Evolutionary conservation across 2,329 filamentous ascomycete genomes (phyloP), one percentile per base, ranked within the genome.

Genomic region (Microdochium trichocladiopsis): DNA sequence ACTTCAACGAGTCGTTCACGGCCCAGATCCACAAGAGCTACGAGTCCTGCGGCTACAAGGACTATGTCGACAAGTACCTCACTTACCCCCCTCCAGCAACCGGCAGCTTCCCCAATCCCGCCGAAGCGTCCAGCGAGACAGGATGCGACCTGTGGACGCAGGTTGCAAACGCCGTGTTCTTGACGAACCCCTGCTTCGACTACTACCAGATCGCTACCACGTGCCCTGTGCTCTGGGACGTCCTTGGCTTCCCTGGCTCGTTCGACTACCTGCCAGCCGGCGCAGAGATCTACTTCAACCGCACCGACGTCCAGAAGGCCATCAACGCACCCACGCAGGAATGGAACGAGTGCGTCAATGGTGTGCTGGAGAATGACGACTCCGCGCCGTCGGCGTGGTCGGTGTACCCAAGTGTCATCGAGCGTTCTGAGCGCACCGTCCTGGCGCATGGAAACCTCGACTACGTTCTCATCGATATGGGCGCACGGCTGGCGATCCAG

Each of bases 161-260:
- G 53, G 59, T 89, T 21, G 87, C 78, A 60, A 66, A 76, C 53
- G 70, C 77, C 22, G 77, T 78, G 8, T 56, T 73, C 4, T 62
- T 71, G 1, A 67, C 81, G 31, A 94, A 94, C 69, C 89, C 89
- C 0, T 94, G 90, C 72, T 95, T 87, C 69, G 83, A 90, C 64
- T 72, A 88, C 11, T 94, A 93, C 69, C 80, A 87, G 50, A 79
- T 93, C 14, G 80, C 80, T 2, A 83, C 82, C 3, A 87, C 83
- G 12, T 94, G 89, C 63, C 89, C 89, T 0, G 58, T 84, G 2
- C 72, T 80, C 2, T 89, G 82, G 77, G 84, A 90, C 53, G 80
- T 87, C 0, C 73, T 92, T 2, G 82, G 82, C 16, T 86, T 86
- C 66, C 82, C 84, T 1, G 81, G 83, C 25, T 74, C 76, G 4